phyloP scores from a whole-genome alignment of 768 basidiomycete species.

The Mycena crocata region DNA sequence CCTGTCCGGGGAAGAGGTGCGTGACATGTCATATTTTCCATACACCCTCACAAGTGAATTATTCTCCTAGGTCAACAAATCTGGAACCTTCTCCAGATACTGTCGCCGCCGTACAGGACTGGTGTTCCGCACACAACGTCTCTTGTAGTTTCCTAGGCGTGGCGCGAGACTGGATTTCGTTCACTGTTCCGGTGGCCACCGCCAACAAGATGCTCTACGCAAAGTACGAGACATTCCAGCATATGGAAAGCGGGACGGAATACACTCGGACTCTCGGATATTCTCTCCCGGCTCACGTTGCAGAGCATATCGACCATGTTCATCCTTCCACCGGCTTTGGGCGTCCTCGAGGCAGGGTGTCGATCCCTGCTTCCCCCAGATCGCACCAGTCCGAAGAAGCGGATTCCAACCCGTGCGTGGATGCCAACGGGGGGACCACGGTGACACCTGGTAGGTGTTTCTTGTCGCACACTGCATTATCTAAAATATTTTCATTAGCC shows the following conservation, averaged over 20 bases:
- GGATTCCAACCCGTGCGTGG: not conserved
- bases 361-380: constrained; percentile 30
- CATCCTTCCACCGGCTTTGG: constrained; percentile 49
- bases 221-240: constrained; percentile 49
- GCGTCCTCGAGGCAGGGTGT: constrained; percentile 7
- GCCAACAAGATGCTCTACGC: constrained; percentile 49
- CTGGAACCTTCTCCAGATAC: constrained; percentile 8
- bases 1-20: constrained; percentile 56
- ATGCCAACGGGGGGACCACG: too few species aligned
- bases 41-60: not conserved
- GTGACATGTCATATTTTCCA: constrained; percentile 36
- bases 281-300: constrained; percentile 47
- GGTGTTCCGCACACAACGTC: constrained; percentile 54
- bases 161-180: too few species aligned
- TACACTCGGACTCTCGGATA: constrained; percentile 49
- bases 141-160: constrained; percentile 35
- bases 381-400: not conserved
- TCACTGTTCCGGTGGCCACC: constrained; percentile 56
- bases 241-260: constrained; percentile 39
- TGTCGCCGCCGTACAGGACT: constrained; percentile 48
- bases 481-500: not conserved
- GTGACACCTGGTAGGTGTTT: constrained; percentile 2
- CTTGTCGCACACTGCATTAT: not conserved
- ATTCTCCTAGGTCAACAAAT: constrained; percentile 5
- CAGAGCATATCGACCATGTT: constrained; percentile 43